Evolutionary conservation across 768 basidiomycete species (phyloP).

Genomic region (Coprinellus aureogranulatus): DNA sequence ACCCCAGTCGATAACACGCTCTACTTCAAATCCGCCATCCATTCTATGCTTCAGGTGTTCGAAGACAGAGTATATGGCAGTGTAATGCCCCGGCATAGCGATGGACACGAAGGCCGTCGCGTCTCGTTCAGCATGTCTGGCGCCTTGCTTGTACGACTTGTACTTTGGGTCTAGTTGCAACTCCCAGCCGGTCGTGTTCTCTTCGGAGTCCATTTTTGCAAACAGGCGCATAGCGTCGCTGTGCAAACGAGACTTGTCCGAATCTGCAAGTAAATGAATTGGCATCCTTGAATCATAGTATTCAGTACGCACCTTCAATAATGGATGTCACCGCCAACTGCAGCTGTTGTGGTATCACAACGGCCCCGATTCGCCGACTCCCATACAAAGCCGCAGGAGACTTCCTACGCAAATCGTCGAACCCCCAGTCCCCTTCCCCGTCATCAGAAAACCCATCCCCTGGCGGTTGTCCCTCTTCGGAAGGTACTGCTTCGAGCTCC

Average conservation of each 20-base stretch:
- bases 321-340: slow-evolving; percentile 61
- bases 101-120: slow-evolving; percentile 84
- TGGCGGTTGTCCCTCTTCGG: slow-evolving; percentile 29
- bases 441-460: slow-evolving; percentile 8
- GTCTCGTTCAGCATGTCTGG: slow-evolving; percentile 62
- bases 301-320: slow-evolving; percentile 54
- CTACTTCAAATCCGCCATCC: slow-evolving; percentile 56
- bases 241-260: slow-evolving; percentile 62
- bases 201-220: slow-evolving; percentile 30
- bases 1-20: slow-evolving; percentile 80
- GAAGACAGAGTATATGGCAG: slow-evolving; percentile 75
- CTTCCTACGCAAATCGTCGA: slow-evolving; percentile 42
- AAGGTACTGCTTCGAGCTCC: slow-evolving; percentile 56
- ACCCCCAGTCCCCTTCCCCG: slow-evolving; percentile 30
- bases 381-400: slow-evolving; percentile 85
- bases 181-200: slow-evolving; percentile 47
- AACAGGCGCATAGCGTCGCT: slow-evolving; percentile 75
- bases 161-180: slow-evolving; percentile 56
- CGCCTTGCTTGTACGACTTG: slow-evolving; percentile 55
- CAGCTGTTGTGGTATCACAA: slow-evolving; percentile 72
- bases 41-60: slow-evolving; percentile 63
- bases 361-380: slow-evolving; percentile 65
- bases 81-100: slow-evolving; percentile 83
- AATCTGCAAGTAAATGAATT: slow-evolving; percentile 38
- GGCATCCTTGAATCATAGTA: slow-evolving; percentile 4